Conservation (phyloP, 2,329 filamentous ascomycete genomes). For the Colletotrichum noveboracense region DNA sequence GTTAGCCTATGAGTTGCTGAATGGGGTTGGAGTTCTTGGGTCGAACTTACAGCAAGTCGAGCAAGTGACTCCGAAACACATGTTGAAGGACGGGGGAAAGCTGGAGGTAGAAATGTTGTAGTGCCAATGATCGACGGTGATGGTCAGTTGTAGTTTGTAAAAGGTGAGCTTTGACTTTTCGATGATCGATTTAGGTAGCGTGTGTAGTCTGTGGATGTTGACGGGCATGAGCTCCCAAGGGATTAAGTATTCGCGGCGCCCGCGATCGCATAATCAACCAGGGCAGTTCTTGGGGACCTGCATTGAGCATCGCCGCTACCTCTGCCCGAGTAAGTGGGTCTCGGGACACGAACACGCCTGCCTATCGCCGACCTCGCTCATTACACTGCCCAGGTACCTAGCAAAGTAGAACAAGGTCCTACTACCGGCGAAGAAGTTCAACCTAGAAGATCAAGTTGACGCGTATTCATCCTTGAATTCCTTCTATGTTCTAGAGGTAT, state of each 20-base stretch:
- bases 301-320: constrained; percentile 11
- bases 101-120: not conserved
- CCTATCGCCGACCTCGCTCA: constrained; percentile 17
- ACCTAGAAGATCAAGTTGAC: not conserved
- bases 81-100: constrained; percentile 24
- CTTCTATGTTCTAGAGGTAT: not conserved
- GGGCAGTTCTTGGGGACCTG: constrained; percentile 2
- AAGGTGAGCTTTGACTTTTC: not conserved
- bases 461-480: not conserved
- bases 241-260: constrained; percentile 18
- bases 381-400: not conserved
- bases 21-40: not conserved
- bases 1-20: not conserved
- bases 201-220: not conserved
- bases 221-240: not conserved
- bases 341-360: not conserved
- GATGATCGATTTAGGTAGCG: not conserved
- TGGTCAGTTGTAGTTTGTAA: not conserved
- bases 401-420: not conserved
- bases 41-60: constrained; percentile 43
- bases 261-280: not conserved
- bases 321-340: not conserved
- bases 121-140: not conserved
- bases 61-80: constrained; percentile 48
- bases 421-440: not conserved